Conservation (phyloP, 352 stramenopile genomes). For the Hyaloperonospora brassicae region DNA sequence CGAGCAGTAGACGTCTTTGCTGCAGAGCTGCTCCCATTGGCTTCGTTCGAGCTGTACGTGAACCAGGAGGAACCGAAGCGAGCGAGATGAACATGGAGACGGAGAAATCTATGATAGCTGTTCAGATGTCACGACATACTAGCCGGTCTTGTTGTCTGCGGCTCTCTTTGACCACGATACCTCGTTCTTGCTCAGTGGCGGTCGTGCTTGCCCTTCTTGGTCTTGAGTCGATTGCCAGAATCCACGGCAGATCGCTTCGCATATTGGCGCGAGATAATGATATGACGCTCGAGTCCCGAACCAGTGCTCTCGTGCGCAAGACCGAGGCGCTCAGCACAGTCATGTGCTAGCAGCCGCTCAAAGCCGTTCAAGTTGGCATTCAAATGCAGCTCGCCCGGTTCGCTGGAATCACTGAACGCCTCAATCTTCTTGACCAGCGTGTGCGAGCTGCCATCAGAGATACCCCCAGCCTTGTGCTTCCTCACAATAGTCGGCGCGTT, state of each 20-base stretch:
- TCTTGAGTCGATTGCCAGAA: conserved; percentile 7
- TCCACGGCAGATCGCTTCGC: conserved; percentile 15
- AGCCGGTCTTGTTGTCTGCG: background rate
- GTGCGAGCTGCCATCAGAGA: conserved; percentile 59
- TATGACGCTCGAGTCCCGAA: conserved; percentile 66
- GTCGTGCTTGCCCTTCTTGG: conserved; percentile 34
- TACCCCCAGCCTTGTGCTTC: conserved; percentile 29
- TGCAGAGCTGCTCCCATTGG: too few species aligned
- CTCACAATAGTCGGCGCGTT: conserved; percentile 5
- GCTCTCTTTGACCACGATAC: conserved; percentile 1
- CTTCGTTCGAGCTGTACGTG: too few species aligned
- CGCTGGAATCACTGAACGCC: conserved; percentile 45
- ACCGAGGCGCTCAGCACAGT: conserved; percentile 70
- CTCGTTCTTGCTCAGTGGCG: conserved; percentile 3
- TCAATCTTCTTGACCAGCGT: conserved; percentile 84
- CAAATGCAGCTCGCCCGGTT: conserved; percentile 46
- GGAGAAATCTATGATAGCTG: too few species aligned
- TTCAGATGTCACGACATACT: too few species aligned
- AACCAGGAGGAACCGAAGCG: too few species aligned
- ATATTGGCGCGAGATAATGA: conserved; percentile 44
- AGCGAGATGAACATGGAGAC: too few species aligned
- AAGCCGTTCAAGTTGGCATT: conserved; percentile 75
- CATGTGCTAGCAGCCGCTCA: conserved; percentile 71
- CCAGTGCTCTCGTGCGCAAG: conserved; percentile 65
- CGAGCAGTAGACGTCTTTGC: too few species aligned